These are phyloP conservation scores for Daedaleopsis nitida DNA, from an alignment of 768 basidiomycete genomes.

Conservation along the genomic window DNA sequence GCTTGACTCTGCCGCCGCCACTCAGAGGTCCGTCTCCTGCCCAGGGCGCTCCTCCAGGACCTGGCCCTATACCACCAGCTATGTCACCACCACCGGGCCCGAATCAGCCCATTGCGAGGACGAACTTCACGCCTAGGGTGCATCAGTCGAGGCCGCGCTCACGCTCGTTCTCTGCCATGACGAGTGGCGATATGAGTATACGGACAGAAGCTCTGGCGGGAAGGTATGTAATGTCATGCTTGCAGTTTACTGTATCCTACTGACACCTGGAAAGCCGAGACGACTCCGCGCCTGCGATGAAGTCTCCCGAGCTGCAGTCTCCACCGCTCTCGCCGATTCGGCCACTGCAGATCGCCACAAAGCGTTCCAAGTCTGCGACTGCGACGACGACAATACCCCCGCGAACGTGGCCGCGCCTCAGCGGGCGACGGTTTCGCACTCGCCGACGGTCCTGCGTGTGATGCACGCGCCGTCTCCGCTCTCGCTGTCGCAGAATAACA, in stretches of 20 bases:
- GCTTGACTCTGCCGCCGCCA: neutral
- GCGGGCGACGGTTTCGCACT: conserved; percentile 30
- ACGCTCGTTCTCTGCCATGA: conserved; percentile 76
- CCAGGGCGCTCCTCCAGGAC: neutral
- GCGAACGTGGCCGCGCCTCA: conserved; percentile 27
- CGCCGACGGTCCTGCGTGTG: conserved; percentile 25
- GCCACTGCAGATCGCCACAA: conserved; percentile 21
- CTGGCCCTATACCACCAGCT: neutral
- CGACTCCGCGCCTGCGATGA: neutral
- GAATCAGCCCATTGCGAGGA: conserved; percentile 43
- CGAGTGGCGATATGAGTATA: conserved; percentile 34
- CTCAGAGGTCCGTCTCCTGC: neutral
- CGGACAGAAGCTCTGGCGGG: conserved; percentile 9
- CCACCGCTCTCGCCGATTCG: conserved; percentile 8
- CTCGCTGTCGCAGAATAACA: conserved; percentile 43
- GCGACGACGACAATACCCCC: conserved; percentile 16
- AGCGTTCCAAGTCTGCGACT: conserved; percentile 25
- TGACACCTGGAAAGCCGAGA: conserved; percentile 3
- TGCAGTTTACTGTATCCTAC: neutral
- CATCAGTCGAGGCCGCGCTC: conserved; percentile 57
- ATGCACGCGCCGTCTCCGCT: conserved; percentile 44
- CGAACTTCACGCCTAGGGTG: conserved; percentile 65
- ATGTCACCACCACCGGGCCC: neutral
- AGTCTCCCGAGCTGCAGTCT: neutral
- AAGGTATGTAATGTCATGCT: conserved; percentile 20